Base-by-base conservation (phyloP, 2,329 filamentous ascomycete species). In the Fusarium temperatum region DNA sequence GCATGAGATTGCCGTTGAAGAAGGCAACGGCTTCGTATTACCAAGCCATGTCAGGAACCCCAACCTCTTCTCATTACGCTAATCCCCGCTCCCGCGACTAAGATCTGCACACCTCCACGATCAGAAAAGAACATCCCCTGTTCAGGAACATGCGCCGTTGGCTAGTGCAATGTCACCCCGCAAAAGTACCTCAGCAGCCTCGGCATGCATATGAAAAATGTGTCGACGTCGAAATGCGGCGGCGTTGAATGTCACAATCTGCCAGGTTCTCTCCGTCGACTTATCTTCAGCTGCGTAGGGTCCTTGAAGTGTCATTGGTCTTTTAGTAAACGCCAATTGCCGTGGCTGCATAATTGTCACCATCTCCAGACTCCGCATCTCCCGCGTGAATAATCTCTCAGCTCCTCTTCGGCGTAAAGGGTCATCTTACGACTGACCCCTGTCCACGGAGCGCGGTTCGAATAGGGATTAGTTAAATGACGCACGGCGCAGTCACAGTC, bases 181-280 rank as follows among this genome's bases (percentile, higher is more conserved):
- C 72, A 72, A 63, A 61, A 75, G 57, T 66, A 55, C 48, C 64
- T 54, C 35, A 61, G 54, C 48, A 60, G 75, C 76, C 76, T 78
- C 76, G 76, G 76, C 74, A 76, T 73, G 70, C 76, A 78, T 75
- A 78, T 78, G 76, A 78, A 56, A 56, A 69, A 54, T 68, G 48
- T 65, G 58, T 64, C 65, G 69, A 73, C 67, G 63, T 75, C 68
- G 59, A 65, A 73, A 57, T 68, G 55, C 39, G 60, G 36, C 38
- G 45, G 28, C 51, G 32, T 15, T 57, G 59, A 41, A 69, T 60
- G 39, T 57, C 58, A 65, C 53, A 48, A 38, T 11, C 30, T 65
- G 64, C 64, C 59, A 55, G 51, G 30, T 41, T 61, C 12, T n/a
- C 41, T 10, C 13, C 13, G 24, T 45, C 13, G 47, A 28, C 30